Evolutionary conservation across 129 eudicot species (phyloP).

Genomic region (Ambrosia artemisiifolia): DNA sequence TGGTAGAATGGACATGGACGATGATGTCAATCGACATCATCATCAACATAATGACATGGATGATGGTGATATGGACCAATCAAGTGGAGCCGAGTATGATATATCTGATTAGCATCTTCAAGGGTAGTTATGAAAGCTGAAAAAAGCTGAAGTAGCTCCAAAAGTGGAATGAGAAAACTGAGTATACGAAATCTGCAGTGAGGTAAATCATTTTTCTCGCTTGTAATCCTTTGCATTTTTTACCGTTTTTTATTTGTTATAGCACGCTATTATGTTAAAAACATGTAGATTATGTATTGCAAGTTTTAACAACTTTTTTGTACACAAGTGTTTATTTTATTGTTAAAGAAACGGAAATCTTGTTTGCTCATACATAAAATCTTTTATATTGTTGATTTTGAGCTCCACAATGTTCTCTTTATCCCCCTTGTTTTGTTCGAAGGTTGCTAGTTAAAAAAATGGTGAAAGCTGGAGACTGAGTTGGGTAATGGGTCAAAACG

Average conservation of each 20-base stretch:
- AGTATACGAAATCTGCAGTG: conserved; percentile 10
- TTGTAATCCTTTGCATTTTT: conserved; percentile 8
- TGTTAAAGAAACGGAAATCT: neutral
- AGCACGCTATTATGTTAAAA: conserved; percentile 4
- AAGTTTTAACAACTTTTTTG: conserved; percentile 10
- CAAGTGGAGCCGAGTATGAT: conserved; percentile 28
- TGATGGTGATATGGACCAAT: conserved; percentile 33
- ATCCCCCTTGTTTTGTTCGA: no score
- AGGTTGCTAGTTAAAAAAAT: no score
- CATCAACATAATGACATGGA: conserved; percentile 23
- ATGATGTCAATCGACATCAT: conserved; percentile 26
- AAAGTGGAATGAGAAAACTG: conserved; percentile 3
- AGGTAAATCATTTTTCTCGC: neutral
- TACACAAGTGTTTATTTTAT: conserved; percentile 8
- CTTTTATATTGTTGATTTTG: neutral
- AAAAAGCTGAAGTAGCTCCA: conserved; percentile 13
- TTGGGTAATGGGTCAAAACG: no score
- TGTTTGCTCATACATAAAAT: neutral
- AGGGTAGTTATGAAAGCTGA: conserved; percentile 5
- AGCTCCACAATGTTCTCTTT: neutral
- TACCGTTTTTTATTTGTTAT: conserved; percentile 6
- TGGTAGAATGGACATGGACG: conserved; percentile 32
- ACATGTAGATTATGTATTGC: conserved; percentile 27
- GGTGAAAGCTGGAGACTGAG: no score
- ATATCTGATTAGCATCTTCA: conserved; percentile 17